Base-by-base conservation (phyloP, 768 basidiomycete genomes). In the Leccinum uliginosum region DNA sequence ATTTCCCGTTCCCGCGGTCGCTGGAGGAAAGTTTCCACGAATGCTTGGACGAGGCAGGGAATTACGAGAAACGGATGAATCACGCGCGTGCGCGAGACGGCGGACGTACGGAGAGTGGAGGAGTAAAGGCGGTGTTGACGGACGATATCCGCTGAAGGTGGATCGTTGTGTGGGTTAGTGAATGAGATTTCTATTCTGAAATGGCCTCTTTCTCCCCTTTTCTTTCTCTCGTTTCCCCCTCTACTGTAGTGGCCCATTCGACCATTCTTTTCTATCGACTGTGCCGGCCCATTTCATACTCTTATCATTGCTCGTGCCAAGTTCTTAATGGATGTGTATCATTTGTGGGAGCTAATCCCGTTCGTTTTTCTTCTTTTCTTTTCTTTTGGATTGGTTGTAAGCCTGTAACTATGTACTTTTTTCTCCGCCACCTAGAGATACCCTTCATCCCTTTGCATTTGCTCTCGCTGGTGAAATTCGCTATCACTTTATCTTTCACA, bases 61-160 rank as follows among this genome's bases (percentile, higher is more conserved):
- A 64, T 73, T 60, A 76, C 72, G 71, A 70, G 58, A 73, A 65
- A 56, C 76, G 86, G 73, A 88, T 91, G 87, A 85, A 88, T 65
- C 84, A 80, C 3, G 80, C 84, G 26, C 80, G 86, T 43, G 90
- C 85, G 49, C 77, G 88, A 56, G 87, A 91, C 70, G 89, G 90
- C 3, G 90, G 90, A 38, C 76, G 89, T 62, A 92, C 90, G 59
- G 87, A 90, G 74, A 92, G 89, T 65, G 89, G 89, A 2, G 90
- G 90, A n/a, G 87, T 92, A 29, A 86, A 83, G 65, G 90, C 86
- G 11, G 78, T 91, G 48, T 69, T 85, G 67, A 79, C 81, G 61
- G 75, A 80, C 62, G 72, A 70, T 26, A 57, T 56, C 32, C 59
- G 59, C 21, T 67, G 59, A 66, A 46, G 59, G 50, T 27, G 53